Percentiles rank a stretch among this genome's conserved stretches.
Conservation (phyloP, 345 rosid species). For the Eucalyptus caleyi region DNA sequence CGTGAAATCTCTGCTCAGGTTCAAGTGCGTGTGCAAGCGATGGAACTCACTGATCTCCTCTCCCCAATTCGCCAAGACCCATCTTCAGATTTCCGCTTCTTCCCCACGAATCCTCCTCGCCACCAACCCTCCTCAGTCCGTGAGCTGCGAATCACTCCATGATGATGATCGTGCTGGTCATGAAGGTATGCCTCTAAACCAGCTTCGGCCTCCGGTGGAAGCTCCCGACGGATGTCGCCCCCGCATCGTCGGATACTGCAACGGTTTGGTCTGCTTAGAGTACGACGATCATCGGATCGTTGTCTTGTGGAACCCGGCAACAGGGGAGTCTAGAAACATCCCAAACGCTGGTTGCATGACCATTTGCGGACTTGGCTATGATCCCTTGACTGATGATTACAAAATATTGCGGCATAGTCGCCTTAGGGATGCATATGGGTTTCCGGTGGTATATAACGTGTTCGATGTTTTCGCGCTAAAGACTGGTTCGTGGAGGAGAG, state of each 20-base stretch:
- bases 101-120: not conserved
- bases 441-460: too few relatives aligned
- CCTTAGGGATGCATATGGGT: not conserved
- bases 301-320: not conserved
- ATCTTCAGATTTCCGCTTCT: not conserved
- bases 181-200: not conserved
- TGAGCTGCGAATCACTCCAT: not conserved
- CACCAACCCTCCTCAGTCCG: not conserved
- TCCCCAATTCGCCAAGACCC: not conserved
- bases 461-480: not conserved
- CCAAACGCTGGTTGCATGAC: not conserved
- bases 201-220: not conserved
- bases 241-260: not conserved
- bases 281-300: not conserved
- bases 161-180: not conserved
- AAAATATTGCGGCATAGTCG: not conserved
- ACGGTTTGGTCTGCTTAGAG: not conserved
- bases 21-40: not conserved
- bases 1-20: not conserved
- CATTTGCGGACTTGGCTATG: not conserved
- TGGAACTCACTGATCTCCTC: not conserved
- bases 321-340: not conserved
- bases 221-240: not conserved
- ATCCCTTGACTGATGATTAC: not conserved
- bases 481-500: not conserved